Evolutionary conservation across 164 flowering plant genomes (phyloP).

Genomic region (Chimonanthus praecox): DNA sequence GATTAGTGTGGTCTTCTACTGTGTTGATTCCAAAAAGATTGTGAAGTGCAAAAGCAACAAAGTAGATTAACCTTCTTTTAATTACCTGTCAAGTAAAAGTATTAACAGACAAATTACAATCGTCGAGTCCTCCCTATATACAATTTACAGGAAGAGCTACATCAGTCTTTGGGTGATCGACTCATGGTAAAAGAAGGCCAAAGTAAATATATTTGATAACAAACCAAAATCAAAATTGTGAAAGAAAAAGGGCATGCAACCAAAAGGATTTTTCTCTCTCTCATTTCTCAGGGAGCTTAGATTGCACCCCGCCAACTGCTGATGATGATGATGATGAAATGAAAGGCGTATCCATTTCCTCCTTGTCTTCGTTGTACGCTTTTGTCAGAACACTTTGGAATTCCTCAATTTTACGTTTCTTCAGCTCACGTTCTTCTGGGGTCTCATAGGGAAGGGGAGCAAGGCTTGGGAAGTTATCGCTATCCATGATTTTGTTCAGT

Average conservation of each 20-base stretch:
- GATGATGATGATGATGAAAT: slow-evolving; percentile 41
- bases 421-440: slow-evolving; percentile 40
- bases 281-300: neutral
- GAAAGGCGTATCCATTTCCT: slow-evolving; percentile 36
- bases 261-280: neutral
- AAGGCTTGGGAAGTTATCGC: slow-evolving; percentile 50
- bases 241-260: neutral
- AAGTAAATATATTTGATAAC: neutral
- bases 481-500: slow-evolving; percentile 69
- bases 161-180: too few species aligned
- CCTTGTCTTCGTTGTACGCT: slow-evolving; percentile 66
- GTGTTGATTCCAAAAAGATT: too few species aligned
- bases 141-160: too few species aligned
- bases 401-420: slow-evolving; percentile 52
- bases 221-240: neutral
- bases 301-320: slow-evolving; percentile 1
- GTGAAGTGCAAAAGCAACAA: too few species aligned
- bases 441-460: slow-evolving; percentile 33
- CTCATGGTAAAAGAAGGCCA: too few species aligned
- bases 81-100: too few species aligned
- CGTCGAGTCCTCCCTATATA: too few species aligned
- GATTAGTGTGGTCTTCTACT: too few species aligned
- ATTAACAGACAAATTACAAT: too few species aligned
- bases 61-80: too few species aligned
- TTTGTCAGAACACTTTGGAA: slow-evolving; percentile 48